A percentile compares a stretch with the other conserved stretches of the same genome.
These are phyloP conservation scores for Diaporthe velutina DNA, from an alignment of 2,329 filamentous ascomycete species.

Conservation along the genomic window DNA sequence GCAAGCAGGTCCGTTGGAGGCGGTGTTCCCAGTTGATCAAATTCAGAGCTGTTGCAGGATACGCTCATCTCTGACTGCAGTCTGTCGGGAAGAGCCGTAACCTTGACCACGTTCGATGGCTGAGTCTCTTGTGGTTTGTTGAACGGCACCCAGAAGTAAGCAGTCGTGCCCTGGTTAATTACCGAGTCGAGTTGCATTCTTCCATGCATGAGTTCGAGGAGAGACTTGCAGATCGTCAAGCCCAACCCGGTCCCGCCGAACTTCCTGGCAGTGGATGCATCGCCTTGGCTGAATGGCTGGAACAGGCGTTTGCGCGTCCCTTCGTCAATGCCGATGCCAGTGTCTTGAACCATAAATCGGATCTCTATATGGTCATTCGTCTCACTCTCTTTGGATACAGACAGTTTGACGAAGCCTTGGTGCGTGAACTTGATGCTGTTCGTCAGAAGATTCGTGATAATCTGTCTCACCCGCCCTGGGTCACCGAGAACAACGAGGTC, in stretches of 20 bases:
- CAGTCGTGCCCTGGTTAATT: conserved; percentile 77
- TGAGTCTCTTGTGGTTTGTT: conserved; percentile 71
- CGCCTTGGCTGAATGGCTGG: conserved; percentile 85
- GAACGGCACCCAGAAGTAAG: conserved; percentile 83
- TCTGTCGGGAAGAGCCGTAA: conserved; percentile 76
- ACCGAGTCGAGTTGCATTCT: conserved; percentile 78
- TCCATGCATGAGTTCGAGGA: conserved; percentile 84
- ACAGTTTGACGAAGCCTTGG: conserved; percentile 76
- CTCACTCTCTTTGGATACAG: conserved; percentile 73
- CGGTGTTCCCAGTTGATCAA: conserved; percentile 61
- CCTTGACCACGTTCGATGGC: conserved; percentile 67
- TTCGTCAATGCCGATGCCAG: conserved; percentile 85
- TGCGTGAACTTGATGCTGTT: conserved; percentile 78
- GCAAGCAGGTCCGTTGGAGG: conserved; percentile 44
- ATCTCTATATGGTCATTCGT: conserved; percentile 75
- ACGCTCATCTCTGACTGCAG: conserved; percentile 74
- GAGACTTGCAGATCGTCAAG: conserved; percentile 84
- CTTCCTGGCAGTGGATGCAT: conserved; percentile 82
- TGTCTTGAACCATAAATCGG: conserved; percentile 81
- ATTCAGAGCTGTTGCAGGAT: conserved; percentile 77
- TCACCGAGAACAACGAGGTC: conserved; percentile 85
- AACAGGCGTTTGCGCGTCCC: conserved; percentile 81
- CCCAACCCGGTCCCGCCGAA: conserved; percentile 85
- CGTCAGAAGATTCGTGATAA: conserved; percentile 71
- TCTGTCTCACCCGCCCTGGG: conserved; percentile 70